These are phyloP conservation scores for Dendrobium nobile DNA, from an alignment of 106 monocot genomes.

Conservation along the genomic window DNA sequence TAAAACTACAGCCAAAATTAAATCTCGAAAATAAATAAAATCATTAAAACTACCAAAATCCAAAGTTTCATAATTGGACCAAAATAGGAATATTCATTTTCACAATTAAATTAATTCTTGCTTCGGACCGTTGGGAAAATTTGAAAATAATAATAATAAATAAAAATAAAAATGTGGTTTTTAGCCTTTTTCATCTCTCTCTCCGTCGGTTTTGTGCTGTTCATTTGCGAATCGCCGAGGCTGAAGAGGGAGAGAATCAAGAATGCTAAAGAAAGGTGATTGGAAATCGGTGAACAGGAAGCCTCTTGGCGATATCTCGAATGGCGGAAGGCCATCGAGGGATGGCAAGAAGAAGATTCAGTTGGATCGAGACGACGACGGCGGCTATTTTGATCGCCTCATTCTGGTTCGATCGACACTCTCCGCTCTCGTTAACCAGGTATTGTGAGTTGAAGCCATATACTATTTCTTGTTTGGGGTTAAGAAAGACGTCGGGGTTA, in stretches of 20 bases:
- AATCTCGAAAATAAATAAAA: no score
- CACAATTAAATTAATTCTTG: no score
- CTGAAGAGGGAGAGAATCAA: neutral
- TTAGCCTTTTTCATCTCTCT: no score
- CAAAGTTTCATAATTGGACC: no score
- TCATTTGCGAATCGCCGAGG: no score
- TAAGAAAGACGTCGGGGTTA: neutral
- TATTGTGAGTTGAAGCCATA: neutral
- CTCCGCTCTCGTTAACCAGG: constrained; percentile 15
- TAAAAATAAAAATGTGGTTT: no score
- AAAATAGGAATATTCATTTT: no score
- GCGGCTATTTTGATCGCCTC: constrained; percentile 27
- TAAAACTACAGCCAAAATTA: no score
- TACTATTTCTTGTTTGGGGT: neutral
- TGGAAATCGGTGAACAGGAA: neutral
- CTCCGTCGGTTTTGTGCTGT: no score
- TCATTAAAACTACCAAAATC: no score
- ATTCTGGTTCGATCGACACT: constrained; percentile 23
- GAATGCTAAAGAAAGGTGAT: neutral
- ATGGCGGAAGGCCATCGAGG: neutral
- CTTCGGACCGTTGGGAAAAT: no score
- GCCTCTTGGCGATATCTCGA: constrained; percentile 17
- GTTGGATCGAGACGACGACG: neutral
- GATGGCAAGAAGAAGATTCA: constrained; percentile 4
- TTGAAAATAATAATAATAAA: no score